phyloP scores from a whole-genome alignment of 805 yeast species.

The Kuraishia borneana region DNA sequence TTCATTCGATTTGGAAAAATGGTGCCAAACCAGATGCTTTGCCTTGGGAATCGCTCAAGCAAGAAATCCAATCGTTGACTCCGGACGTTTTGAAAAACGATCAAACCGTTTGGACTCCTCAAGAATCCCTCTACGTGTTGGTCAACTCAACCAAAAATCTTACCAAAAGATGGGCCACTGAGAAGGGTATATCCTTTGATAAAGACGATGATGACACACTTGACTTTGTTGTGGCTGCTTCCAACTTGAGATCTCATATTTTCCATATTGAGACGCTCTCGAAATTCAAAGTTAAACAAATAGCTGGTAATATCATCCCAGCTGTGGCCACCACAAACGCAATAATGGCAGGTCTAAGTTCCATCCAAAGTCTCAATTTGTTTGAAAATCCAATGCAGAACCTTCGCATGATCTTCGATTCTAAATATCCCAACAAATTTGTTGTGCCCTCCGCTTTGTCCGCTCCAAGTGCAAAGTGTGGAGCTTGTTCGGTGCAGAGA shows the following conservation, averaged over 20 bases:
- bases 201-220: constrained; percentile 92
- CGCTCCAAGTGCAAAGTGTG: constrained; percentile 61
- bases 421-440: constrained; percentile 46
- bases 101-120: constrained; percentile 46
- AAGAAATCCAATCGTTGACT: not conserved
- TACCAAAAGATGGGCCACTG: constrained; percentile 30
- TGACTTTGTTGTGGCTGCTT: constrained; percentile 76
- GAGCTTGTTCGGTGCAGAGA: constrained; percentile 48
- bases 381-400: constrained; percentile 23
- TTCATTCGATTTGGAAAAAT: constrained; percentile 72
- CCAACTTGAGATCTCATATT: constrained; percentile 63
- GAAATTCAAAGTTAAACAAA: constrained; percentile 81
- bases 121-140: constrained; percentile 55
- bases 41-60: constrained; percentile 12
- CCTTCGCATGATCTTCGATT: constrained; percentile 40
- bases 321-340: constrained; percentile 99
- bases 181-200: constrained; percentile 57
- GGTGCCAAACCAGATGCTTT: constrained; percentile 63
- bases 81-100: constrained; percentile 16
- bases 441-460: constrained; percentile 52
- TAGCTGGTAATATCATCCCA: constrained; percentile 97
- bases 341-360: constrained; percentile 81
- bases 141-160: constrained; percentile 34
- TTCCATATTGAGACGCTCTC: constrained; percentile 64
- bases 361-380: constrained; percentile 54